Evolutionary conservation across 805 yeast species (phyloP).

Genomic region (Ogataea methanolica): DNA sequence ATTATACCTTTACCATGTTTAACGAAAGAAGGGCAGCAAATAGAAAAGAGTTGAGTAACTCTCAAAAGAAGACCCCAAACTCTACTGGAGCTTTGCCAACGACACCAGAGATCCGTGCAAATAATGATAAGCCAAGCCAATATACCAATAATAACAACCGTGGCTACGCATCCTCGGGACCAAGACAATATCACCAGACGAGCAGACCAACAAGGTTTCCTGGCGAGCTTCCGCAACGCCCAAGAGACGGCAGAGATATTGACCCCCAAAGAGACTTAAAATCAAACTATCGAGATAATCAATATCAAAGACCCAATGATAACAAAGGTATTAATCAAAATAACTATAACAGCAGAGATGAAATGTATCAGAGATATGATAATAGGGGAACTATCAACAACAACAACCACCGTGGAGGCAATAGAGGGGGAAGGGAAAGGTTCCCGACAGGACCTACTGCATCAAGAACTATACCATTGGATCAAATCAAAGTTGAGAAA

Average conservation of each 20-base stretch:
- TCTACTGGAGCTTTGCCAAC: too few species aligned
- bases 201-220: not conserved
- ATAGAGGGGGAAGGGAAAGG: slow-evolving; percentile 4
- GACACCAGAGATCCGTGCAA: too few species aligned
- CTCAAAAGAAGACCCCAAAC: not conserved
- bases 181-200: too few species aligned
- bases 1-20: not conserved
- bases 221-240: not conserved
- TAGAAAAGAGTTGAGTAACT: slow-evolving; percentile 8
- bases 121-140: too few species aligned
- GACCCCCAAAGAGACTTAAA: not conserved
- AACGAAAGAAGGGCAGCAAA: slow-evolving; percentile 25
- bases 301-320: slow-evolving; percentile 2
- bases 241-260: not conserved
- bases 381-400: slow-evolving; percentile 10
- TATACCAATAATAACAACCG: too few species aligned
- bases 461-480: slow-evolving; percentile 38
- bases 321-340: slow-evolving; percentile 2
- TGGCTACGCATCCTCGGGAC: too few species aligned
- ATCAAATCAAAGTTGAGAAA: slow-evolving; percentile 43
- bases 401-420: slow-evolving; percentile 18
- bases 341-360: slow-evolving; percentile 7
- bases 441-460: not conserved
- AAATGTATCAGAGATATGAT: slow-evolving; percentile 11
- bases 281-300: not conserved